Conservation (phyloP, 495 filamentous ascomycete genomes). For the Emericellopsis terricola region DNA sequence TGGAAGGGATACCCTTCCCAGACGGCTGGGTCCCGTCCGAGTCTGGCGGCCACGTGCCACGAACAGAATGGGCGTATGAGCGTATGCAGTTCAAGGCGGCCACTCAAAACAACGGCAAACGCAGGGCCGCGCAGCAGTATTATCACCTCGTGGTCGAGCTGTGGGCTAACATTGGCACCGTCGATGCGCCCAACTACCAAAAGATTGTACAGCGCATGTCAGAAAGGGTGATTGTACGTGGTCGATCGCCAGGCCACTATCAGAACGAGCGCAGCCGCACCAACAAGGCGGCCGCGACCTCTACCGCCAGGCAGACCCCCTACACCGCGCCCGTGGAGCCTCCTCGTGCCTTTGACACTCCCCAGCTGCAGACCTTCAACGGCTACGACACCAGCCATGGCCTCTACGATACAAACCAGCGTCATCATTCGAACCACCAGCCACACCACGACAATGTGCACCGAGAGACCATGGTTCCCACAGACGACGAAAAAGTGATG, state of each 20-base stretch:
- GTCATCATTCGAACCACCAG: constrained; percentile 23
- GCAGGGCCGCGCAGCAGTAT: constrained; percentile 81
- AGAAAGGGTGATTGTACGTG: constrained; percentile 80
- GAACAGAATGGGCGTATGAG: constrained; percentile 58
- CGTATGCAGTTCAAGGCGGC: constrained; percentile 94
- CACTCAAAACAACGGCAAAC: constrained; percentile 90
- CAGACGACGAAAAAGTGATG: constrained; percentile 28
- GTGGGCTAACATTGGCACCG: constrained; percentile 49
- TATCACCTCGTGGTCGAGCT: constrained; percentile 87
- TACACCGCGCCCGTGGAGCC: constrained; percentile 12
- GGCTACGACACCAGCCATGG: constrained; percentile 18
- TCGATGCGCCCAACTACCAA: constrained; percentile 36
- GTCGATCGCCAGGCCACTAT: constrained; percentile 86
- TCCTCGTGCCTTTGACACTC: no score
- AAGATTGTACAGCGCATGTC: constrained; percentile 68
- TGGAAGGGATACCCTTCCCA: no score
- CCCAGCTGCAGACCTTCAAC: constrained; percentile 11
- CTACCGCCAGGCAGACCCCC: constrained; percentile 18
- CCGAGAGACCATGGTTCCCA: constrained; percentile 24
- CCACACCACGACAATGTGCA: no score
- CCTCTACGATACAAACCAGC: constrained; percentile 18
- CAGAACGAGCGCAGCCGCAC: constrained; percentile 49
- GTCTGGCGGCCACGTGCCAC: constrained; percentile 21
- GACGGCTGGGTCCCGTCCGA: constrained; percentile 9
- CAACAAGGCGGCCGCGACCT: constrained; percentile 19